phyloP scores from a whole-genome alignment of 2,329 filamentous ascomycete genomes.

The Cladosporium oxysporum region DNA sequence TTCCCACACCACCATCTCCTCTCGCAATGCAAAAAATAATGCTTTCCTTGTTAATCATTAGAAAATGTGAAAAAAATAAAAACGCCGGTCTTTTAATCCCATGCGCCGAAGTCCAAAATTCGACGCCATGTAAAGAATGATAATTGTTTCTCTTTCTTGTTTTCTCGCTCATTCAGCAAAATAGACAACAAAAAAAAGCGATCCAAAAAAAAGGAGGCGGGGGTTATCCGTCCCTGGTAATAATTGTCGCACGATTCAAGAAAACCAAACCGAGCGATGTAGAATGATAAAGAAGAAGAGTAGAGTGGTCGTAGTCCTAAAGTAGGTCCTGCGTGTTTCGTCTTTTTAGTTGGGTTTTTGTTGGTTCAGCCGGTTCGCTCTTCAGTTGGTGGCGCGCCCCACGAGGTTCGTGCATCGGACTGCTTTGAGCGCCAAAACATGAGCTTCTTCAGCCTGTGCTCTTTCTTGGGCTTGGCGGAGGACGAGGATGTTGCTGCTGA shows the following conservation, averaged over 20 bases:
- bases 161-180: background rate
- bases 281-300: background rate
- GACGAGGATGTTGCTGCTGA: constrained; percentile 49
- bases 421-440: constrained; percentile 71
- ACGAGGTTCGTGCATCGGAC: background rate
- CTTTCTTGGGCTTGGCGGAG: constrained; percentile 57
- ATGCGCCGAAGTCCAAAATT: background rate
- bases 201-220: background rate
- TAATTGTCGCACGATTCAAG: constrained; percentile 5
- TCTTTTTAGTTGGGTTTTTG: background rate
- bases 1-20: background rate
- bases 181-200: background rate
- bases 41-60: background rate
- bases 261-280: background rate
- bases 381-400: background rate
- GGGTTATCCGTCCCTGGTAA: background rate
- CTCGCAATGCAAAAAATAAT: constrained; percentile 5
- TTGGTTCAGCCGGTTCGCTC: background rate
- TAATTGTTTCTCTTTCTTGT: background rate
- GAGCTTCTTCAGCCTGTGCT: constrained; percentile 70
- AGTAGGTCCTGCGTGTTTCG: background rate
- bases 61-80: background rate
- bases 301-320: background rate
- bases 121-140: background rate
- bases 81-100: background rate